Evolutionary conservation across 1,139 yeast species (phyloP), one percentile per base, ranked within the genome.

Genomic region (Pichia sp.): DNA sequence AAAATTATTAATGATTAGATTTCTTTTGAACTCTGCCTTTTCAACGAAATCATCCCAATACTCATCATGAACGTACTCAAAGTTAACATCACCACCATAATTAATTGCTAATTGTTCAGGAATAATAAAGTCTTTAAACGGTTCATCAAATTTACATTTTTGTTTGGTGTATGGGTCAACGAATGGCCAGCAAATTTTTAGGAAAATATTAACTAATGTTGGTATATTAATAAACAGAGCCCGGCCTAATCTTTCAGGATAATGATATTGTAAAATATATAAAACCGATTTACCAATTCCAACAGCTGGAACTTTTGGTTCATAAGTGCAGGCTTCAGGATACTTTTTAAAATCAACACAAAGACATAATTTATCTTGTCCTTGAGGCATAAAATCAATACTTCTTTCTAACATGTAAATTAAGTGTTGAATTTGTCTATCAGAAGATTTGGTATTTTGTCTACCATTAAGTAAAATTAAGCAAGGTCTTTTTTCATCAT

Each of bases 301-400:
- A 38, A 91, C 79, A 2, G 96, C 85, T 1, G 99, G 99, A 54
- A 89, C 80, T 67, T 85, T 88, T 46, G 78, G 70, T 30, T 76
- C 76, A 47, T 71, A 76, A 62, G 70, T 81, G 67, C 70, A 79
- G 50, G 68, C 75, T 58, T 74, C 81, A 3, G 77, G 73, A 56
- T 81, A 77, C 45, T 80, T 84, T 70, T 91, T 88, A 70, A 91
- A 91, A 69, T 93, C 98, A 57, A 90, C 93, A 60, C 95, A 76
- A 48, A 93, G 73, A 3, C 97, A 96, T 50, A 91, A 72, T 51
- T 90, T 85, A 66, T 90, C 98, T 70, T 91, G 98, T 13, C 97
- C 97, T 4, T 87, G 81, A 5, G 97, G 97, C 97, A 91, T 91
- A 68, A 80, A 84, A 64, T 88, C 95, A 49, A 91, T 89, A 41